Evolutionary conservation across 805 yeast species (phyloP), one percentile per base, ranked within the genome.

Genomic region (Candida ascalaphidarum): DNA sequence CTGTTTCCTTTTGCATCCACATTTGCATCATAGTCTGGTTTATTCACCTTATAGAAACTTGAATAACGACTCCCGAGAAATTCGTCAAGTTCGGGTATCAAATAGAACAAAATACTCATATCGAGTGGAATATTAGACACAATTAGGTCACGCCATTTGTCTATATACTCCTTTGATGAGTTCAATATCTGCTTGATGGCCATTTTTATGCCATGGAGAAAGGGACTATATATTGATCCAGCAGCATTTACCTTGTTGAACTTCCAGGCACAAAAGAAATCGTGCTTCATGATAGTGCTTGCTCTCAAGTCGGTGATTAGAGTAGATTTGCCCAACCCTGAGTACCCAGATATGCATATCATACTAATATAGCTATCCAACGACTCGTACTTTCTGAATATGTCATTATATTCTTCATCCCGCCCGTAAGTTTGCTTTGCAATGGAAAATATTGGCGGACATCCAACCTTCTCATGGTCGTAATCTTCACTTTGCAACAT

Each of bases 321-420:
- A 4, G 64, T 45, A 1, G 70, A 50, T 39, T 68, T 68, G 2
- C 77, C 77, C 5, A 52, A 42, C 2, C 77, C 77, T 1, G 59
- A 32, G 3, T 46, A 55, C 11, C 77, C 76, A 1, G 46, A 38
- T 3, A 69, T 39, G 5, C 66, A 33, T 23, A 40, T 46, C 39
- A 23, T 48, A 39, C 35, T 53, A 31, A 34, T 22, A 1, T 46
- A 48, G 11, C 24, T 24, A 6, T 21, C 18, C n/a, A 31, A 5
- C 11, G 22, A 32, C 11, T 39, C 35, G 19, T 33, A 34, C 7
- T 25, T 25, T 10, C 24, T 19, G 18, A 30, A 27, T 1, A 39
- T 23, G 9, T 28, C 22, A 6, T 27, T 22, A 25, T 37, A 37
- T 9, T 33, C 35, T 8, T 32, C 27, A 10, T 39, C 41, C 22